These are phyloP conservation scores for Verruconis gallopava DNA, from an alignment of 2,329 filamentous ascomycete species.

Conservation along the genomic window DNA sequence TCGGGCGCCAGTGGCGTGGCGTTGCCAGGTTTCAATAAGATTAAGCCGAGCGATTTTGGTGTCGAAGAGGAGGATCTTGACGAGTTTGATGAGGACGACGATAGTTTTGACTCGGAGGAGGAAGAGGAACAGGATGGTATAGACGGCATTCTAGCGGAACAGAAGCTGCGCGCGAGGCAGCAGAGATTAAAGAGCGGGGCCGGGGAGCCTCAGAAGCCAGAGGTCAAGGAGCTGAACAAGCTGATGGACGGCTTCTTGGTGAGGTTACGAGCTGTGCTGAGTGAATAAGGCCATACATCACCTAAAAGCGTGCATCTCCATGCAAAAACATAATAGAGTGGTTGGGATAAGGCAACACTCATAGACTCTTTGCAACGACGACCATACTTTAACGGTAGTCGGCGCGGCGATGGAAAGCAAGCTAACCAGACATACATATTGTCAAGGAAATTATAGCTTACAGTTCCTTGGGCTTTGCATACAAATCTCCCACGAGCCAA, in stretches of 20 bases:
- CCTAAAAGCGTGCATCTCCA: too few relatives aligned
- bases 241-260: constrained; percentile 65
- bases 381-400: too few relatives aligned
- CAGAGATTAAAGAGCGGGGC: constrained; percentile 67
- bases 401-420: too few relatives aligned
- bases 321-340: too few relatives aligned
- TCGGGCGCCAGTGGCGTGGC: constrained; percentile 31
- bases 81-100: constrained; percentile 71
- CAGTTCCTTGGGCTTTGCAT: too few relatives aligned
- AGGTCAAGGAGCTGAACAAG: constrained; percentile 66
- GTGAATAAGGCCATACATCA: too few relatives aligned
- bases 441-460: too few relatives aligned
- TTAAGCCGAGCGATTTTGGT: constrained; percentile 79
- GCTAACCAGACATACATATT: too few relatives aligned
- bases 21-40: constrained; percentile 42
- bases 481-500: too few relatives aligned
- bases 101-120: constrained; percentile 41
- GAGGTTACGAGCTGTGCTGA: constrained; percentile 72
- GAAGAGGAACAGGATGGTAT: constrained; percentile 44
- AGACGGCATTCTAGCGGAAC: constrained; percentile 79
- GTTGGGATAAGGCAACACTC: too few relatives aligned
- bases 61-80: constrained; percentile 72
- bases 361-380: too few relatives aligned
- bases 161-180: constrained; percentile 60
- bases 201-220: constrained; percentile 72